Evolutionary conservation across 306 rosid genomes (phyloP).

Genomic region (Lathyrus oleraceus): DNA sequence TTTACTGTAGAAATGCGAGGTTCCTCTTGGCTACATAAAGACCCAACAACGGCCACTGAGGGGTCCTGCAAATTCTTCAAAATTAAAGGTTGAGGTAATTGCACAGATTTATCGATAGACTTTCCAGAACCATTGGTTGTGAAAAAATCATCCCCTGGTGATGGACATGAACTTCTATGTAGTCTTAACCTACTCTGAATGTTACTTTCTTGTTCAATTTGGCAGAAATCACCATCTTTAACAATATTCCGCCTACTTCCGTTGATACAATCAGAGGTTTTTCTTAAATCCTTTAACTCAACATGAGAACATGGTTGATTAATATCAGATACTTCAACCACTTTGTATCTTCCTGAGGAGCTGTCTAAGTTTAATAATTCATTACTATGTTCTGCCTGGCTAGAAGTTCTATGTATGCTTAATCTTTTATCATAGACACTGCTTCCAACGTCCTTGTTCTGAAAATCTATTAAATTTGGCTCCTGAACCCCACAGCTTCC

Average conservation of each 20-base stretch:
- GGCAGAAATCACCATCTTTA: slow-evolving; percentile 30
- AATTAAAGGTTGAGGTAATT: slow-evolving; percentile 36
- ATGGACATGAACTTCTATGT: slow-evolving; percentile 40
- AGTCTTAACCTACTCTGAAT: slow-evolving; percentile 25
- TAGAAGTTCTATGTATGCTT: slow-evolving; percentile 46
- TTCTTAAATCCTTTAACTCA: slow-evolving; percentile 26
- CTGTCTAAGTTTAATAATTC: slow-evolving; percentile 39
- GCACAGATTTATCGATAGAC: slow-evolving; percentile 33
- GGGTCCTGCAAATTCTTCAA: slow-evolving; percentile 29
- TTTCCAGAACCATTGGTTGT: slow-evolving; percentile 25
- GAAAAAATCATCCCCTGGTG: slow-evolving; percentile 33
- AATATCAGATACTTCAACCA: slow-evolving; percentile 28
- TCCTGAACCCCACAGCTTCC: slow-evolving; percentile 37
- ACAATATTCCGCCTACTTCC: slow-evolving; percentile 30
- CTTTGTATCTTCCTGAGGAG: slow-evolving; percentile 29
- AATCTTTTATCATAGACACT: slow-evolving; percentile 36
- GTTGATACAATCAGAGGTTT: slow-evolving; percentile 29
- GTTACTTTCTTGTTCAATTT: slow-evolving; percentile 27
- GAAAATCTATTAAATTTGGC: slow-evolving; percentile 31
- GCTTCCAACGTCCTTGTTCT: slow-evolving; percentile 39
- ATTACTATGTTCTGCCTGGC: slow-evolving; percentile 19
- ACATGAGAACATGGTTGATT: slow-evolving; percentile 22
- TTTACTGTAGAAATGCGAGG: slow-evolving; percentile 32
- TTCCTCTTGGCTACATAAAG: slow-evolving; percentile 41
- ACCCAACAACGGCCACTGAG: slow-evolving; percentile 31